Evolutionary conservation across 2,329 filamentous ascomycete species (phyloP).

Genomic region (Colletotrichum viniferum): DNA sequence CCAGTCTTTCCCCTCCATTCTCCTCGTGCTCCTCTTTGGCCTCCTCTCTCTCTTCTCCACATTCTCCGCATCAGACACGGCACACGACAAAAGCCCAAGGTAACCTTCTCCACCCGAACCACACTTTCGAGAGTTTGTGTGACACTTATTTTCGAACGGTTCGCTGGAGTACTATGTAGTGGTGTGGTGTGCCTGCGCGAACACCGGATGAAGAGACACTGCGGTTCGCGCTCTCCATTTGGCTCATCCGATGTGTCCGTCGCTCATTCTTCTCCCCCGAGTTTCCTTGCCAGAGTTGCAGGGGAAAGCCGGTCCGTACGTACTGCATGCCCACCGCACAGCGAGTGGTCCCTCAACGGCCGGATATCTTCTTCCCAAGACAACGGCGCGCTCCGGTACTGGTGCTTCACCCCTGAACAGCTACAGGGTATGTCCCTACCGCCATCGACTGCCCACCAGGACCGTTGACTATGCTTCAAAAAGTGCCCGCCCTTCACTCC

Average conservation of each 20-base stretch:
- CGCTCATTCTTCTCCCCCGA: background rate
- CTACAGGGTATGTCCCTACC: background rate
- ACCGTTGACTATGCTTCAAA: background rate
- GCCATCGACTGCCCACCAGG: background rate
- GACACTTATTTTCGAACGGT: background rate
- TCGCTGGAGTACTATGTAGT: background rate
- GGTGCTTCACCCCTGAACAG: background rate
- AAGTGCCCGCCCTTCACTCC: background rate
- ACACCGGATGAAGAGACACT: background rate
- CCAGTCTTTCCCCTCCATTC: background rate
- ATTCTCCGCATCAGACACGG: conserved; percentile 16
- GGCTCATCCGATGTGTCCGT: background rate
- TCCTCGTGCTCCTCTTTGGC: background rate
- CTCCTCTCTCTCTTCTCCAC: conserved; percentile 3
- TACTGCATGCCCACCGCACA: background rate
- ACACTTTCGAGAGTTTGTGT: conserved; percentile 8
- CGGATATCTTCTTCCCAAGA: background rate
- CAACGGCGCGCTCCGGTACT: background rate
- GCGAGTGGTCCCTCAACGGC: background rate
- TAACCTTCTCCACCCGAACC: conserved; percentile 16
- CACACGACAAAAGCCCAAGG: background rate
- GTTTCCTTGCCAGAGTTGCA: background rate
- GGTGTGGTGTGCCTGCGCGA: background rate
- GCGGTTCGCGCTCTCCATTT: background rate
- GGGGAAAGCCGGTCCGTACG: background rate